Percentiles rank a stretch among this genome's conserved stretches.
These are phyloP conservation scores for Candida vaughaniae DNA, from an alignment of 805 yeast species.

Conservation along the genomic window DNA sequence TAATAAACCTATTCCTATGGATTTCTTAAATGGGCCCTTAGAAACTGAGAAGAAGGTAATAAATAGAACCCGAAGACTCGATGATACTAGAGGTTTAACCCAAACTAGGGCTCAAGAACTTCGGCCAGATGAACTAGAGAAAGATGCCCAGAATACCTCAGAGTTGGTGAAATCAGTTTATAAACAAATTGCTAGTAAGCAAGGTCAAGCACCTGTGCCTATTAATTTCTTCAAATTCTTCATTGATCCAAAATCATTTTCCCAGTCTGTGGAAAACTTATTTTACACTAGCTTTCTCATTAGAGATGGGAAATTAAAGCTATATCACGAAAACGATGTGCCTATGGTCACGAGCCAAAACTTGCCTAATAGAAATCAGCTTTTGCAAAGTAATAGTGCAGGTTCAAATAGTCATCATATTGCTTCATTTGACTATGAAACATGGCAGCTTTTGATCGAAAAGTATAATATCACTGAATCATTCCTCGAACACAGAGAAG, in stretches of 20 bases:
- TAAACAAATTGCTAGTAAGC: constrained; percentile 30
- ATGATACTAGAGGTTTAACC: constrained; percentile 41
- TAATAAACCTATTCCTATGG: constrained; percentile 47
- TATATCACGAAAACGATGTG: constrained; percentile 38
- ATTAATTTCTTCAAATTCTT: constrained; percentile 65
- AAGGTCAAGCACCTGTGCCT: constrained; percentile 21
- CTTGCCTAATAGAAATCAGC: constrained; percentile 20
- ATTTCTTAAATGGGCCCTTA: constrained; percentile 72
- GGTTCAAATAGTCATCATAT: constrained; percentile 54
- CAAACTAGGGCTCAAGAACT: constrained; percentile 57
- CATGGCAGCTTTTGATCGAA: constrained; percentile 62
- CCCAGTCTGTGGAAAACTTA: constrained; percentile 79
- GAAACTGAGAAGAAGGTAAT: constrained; percentile 54
- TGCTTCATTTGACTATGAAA: constrained; percentile 62
- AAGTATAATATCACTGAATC: constrained; percentile 55
- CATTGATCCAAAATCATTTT: constrained; percentile 72
- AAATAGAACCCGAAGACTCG: constrained; percentile 31
- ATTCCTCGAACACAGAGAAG: constrained; percentile 46
- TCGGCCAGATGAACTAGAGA: constrained; percentile 49
- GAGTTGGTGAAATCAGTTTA: constrained; percentile 59
- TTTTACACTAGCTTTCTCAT: constrained; percentile 81
- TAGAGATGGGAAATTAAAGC: constrained; percentile 62
- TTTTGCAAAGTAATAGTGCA: background rate
- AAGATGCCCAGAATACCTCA: constrained; percentile 61
- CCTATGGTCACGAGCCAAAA: constrained; percentile 39